Conservation (phyloP, 108 stramenopile species). For the Cyclotella cryptica region DNA sequence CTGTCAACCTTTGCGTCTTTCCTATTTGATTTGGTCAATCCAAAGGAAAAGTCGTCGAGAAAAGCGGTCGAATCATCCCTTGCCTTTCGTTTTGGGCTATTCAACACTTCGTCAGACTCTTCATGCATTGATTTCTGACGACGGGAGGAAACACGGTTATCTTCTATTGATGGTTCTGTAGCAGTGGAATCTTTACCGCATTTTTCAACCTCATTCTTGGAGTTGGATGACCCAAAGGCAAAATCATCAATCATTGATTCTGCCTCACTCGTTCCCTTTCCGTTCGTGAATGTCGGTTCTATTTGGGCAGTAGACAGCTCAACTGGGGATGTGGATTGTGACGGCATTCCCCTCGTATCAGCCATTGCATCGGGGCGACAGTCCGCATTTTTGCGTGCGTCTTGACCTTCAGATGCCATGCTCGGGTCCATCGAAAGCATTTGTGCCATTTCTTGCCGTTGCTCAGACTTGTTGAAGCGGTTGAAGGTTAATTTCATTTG, state of each 20-base stretch:
- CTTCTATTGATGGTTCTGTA: not conserved
- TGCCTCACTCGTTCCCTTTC: too few relatives aligned
- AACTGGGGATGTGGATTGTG: not conserved
- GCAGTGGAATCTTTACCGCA: not conserved
- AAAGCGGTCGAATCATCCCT: not conserved
- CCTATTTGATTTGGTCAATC: not conserved
- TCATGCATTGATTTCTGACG: too few relatives aligned
- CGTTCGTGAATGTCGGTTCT: too few relatives aligned
- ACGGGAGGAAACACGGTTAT: too few relatives aligned
- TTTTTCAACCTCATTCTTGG: not conserved
- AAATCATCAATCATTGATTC: conserved; percentile 15
- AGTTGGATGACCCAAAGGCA: conserved; percentile 22
- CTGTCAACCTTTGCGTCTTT: not conserved
- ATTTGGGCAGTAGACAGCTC: not conserved
- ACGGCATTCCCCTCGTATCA: not conserved
- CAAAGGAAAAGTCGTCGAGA: not conserved
- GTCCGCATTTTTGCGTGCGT: not conserved
- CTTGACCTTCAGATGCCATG: not conserved
- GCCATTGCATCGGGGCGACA: not conserved
- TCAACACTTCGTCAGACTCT: not conserved
- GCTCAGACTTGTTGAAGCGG: conserved; percentile 26
- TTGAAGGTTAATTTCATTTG: conserved; percentile 41
- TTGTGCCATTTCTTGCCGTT: conserved; percentile 23
- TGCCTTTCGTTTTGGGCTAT: not conserved
- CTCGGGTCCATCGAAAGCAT: conserved; percentile 17